A percentile compares a stretch with the other conserved stretches of the same genome.
phyloP scores from a whole-genome alignment of 1,284 basidiomycete genomes.

The Irpex sp. region DNA sequence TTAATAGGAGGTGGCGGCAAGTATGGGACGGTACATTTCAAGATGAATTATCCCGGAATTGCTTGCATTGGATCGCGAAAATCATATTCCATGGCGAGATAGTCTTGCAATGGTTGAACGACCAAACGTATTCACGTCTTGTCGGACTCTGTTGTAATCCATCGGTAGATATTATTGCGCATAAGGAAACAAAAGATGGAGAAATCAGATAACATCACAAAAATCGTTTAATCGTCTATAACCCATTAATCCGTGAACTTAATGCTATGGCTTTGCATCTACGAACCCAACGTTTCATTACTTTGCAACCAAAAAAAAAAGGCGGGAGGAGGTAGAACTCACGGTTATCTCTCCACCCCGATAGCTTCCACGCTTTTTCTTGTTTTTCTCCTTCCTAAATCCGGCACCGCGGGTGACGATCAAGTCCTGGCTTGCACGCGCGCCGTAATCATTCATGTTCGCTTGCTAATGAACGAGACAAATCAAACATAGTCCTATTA shows the following conservation, averaged over 20 bases:
- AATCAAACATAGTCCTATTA: not conserved
- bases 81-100: no score
- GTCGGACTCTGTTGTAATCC: no score
- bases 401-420: conserved; percentile 91
- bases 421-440: conserved; percentile 79
- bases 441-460: conserved; percentile 79
- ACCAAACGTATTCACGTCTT: no score
- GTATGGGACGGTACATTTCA: no score
- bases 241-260: conserved; percentile 56
- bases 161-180: no score
- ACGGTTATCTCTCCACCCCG: conserved; percentile 90
- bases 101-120: no score
- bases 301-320: not conserved
- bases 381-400: conserved; percentile 99
- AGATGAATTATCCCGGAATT: no score
- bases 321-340: conserved; percentile 24
- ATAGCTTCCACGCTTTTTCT: conserved; percentile 96
- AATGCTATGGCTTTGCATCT: conserved; percentile 82
- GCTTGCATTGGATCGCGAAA: no score
- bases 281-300: conserved; percentile 10
- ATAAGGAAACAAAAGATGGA: no score
- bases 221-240: not conserved
- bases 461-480: conserved; percentile 40
- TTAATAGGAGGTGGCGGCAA: no score
- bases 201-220: not conserved